These are phyloP conservation scores for Dentiscutata heterogama DNA, from an alignment of 371 early-diverging fungal genomes.

Conservation along the genomic window DNA sequence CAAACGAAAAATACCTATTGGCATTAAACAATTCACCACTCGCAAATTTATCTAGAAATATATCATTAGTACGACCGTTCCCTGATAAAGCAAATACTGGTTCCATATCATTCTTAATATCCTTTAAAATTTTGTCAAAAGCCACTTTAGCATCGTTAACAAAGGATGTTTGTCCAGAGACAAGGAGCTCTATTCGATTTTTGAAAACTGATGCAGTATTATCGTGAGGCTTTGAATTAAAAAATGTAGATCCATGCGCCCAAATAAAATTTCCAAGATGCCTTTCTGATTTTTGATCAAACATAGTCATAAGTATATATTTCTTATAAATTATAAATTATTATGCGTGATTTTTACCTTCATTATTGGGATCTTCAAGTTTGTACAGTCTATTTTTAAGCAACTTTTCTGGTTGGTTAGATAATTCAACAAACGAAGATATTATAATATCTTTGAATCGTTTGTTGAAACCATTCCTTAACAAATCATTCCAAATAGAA, in stretches of 20 bases:
- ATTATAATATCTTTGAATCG: slow-evolving; percentile 43
- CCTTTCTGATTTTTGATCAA: slow-evolving; percentile 15
- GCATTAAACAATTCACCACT: slow-evolving; percentile 12
- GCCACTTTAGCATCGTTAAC: slow-evolving; percentile 13
- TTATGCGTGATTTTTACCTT: slow-evolving; percentile 30
- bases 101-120: slow-evolving; percentile 32
- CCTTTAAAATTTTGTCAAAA: slow-evolving; percentile 31
- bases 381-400: slow-evolving; percentile 1
- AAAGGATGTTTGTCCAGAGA: slow-evolving; percentile 15
- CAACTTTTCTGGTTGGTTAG: slow-evolving; percentile 25
- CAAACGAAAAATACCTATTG: slow-evolving; percentile 8
- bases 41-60: neutral
- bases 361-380: slow-evolving; percentile 23
- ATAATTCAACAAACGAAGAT: neutral
- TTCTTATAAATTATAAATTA: neutral
- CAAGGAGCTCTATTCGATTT: slow-evolving; percentile 15
- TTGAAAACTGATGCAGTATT: slow-evolving; percentile 7
- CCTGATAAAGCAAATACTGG: neutral
- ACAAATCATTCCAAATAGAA: slow-evolving; percentile 55
- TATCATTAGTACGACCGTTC: neutral
- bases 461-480: slow-evolving; percentile 54
- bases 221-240: neutral
- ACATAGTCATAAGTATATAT: neutral
- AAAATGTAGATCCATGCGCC: slow-evolving; percentile 5
- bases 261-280: slow-evolving; percentile 43